Evolutionary conservation across 306 rosid species (phyloP).

Genomic region (Dryas drummondii): DNA sequence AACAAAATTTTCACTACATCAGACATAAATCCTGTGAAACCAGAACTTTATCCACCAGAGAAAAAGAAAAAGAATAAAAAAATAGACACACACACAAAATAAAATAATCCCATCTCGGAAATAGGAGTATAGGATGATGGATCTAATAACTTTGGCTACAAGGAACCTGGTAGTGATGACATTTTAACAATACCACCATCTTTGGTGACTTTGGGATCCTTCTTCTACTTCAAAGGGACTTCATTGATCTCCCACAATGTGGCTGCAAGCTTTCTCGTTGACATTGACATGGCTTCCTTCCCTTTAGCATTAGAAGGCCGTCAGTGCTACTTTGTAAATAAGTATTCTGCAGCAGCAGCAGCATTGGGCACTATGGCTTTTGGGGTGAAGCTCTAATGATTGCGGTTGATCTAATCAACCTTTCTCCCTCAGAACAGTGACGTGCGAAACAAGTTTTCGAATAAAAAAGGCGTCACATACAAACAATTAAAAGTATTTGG

Average conservation of each 20-base stretch:
- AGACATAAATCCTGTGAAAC: no score
- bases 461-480: not conserved
- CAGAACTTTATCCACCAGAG: no score
- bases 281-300: slow-evolving; percentile 37
- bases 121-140: slow-evolving; percentile 54
- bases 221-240: slow-evolving; percentile 37
- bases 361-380: slow-evolving; percentile 3
- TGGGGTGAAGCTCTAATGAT: slow-evolving; percentile 9
- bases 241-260: slow-evolving; percentile 78
- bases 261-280: slow-evolving; percentile 80
- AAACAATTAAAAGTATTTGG: not conserved
- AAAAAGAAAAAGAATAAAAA: not conserved
- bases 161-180: slow-evolving; percentile 32
- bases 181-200: slow-evolving; percentile 26
- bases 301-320: slow-evolving; percentile 29
- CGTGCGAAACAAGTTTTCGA: not conserved
- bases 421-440: slow-evolving; percentile 9
- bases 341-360: not conserved
- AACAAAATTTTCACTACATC: no score
- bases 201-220: slow-evolving; percentile 38
- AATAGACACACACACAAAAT: not conserved
- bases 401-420: not conserved
- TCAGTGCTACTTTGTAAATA: not conserved
- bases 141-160: slow-evolving; percentile 56
- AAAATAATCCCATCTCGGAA: slow-evolving; percentile 55